Evolutionary conservation across 129 eudicot species (phyloP), one percentile per base, ranked within the genome.

Genomic region (Logfia minima): DNA sequence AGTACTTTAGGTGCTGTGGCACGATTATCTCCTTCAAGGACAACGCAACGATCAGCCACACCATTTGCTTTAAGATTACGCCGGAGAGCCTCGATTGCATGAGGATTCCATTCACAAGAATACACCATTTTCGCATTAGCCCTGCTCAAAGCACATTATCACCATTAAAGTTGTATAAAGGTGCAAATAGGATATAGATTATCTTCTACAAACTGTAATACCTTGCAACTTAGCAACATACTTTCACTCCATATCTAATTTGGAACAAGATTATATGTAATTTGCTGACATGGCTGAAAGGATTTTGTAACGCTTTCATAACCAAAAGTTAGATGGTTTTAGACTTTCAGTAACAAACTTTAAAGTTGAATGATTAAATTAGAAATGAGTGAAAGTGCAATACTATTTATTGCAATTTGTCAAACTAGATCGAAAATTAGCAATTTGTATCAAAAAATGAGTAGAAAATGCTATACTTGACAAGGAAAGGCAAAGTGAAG

Each of bases 21-120:
- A 83, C 89, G 86, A 78, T 95, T 95, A 78, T 95, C 99, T 79
- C 99, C 99, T 83, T 91, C 99, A 32, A 95, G 92, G 67, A 95
- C 86, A 59, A 88, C 73, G 52, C 99, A 95, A 6, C 94, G 97
- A 84, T 89, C 97, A 70, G 94, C 89, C 56, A 95, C 99, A 35
- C 80, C 78, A 81, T 95, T 95, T 37, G 85, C 97, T 61, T 68
- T 73, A 52, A 95, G 89, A 79, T 91, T 95, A 53, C 75, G 99
- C 35, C 65, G 78, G 29, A 95, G 96, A 80, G 99, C 99, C 78
- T 95, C 96, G 53, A 95, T 80, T 10, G 99, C 99, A 85, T 88
- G 86, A 31, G 96, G 94, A 84, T 95, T 95, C 99, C 99, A 95
- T 87, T 95, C 99, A 84, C 99, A 95, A 69, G 99, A 92, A 84